These are phyloP conservation scores for Acanthamoeba polyphaga DNA, from an alignment of 208 protist species.

Conservation along the genomic window DNA sequence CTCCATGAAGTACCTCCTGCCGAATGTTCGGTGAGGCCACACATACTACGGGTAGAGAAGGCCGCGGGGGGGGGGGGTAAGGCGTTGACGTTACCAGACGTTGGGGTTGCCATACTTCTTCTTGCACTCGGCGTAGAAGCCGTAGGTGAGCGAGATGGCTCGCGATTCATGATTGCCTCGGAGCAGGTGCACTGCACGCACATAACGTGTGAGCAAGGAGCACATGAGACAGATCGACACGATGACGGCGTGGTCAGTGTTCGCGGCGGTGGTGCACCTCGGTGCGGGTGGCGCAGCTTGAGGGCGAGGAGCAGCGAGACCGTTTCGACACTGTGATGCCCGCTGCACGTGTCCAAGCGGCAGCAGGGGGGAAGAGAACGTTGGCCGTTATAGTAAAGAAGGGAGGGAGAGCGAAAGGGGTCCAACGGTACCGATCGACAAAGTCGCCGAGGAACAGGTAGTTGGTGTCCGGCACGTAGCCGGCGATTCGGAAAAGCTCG, in stretches of 20 bases:
- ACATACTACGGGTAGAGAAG: constrained; percentile 94
- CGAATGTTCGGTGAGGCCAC: constrained; percentile 97
- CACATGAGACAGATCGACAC: neutral
- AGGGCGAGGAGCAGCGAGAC: constrained; percentile 78
- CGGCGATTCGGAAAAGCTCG: constrained; percentile 97
- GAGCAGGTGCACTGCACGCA: constrained; percentile 95
- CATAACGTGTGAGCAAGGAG: constrained; percentile 91
- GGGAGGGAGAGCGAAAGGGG: neutral
- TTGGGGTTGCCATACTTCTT: constrained; percentile 97
- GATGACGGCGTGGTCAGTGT: neutral
- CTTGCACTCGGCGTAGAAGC: constrained; percentile 99
- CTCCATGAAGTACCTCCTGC: constrained; percentile 96
- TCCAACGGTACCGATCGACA: constrained; percentile 10
- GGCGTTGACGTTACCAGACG: constrained; percentile 91
- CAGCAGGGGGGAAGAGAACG: constrained; percentile 80
- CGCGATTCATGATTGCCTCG: constrained; percentile 98
- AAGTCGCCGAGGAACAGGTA: constrained; percentile 98
- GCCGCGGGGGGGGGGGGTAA: too few relatives aligned
- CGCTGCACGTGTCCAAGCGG: constrained; percentile 90
- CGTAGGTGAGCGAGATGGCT: constrained; percentile 98
- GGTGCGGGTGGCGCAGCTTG: constrained; percentile 49
- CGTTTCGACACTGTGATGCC: constrained; percentile 84
- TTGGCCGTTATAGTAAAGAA: constrained; percentile 85
- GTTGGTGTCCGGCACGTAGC: constrained; percentile 96
- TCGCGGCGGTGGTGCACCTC: constrained; percentile 12